Evolutionary conservation across 1,284 basidiomycete species (phyloP).

Genomic region (Coniferiporia weirii): DNA sequence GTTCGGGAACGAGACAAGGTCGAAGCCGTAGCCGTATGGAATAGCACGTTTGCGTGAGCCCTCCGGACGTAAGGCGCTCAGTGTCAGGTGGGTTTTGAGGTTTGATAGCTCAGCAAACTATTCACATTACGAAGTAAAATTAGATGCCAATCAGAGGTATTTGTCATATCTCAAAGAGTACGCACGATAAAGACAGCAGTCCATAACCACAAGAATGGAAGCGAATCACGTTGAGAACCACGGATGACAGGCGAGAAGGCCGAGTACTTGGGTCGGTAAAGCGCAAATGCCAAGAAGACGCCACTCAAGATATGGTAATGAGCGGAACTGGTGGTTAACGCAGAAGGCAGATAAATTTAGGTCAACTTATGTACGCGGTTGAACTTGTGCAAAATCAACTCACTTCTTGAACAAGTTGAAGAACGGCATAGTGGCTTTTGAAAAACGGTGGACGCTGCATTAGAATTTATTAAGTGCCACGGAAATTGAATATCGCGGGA

Average conservation of each 20-base stretch:
- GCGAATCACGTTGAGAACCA: conserved; percentile 65
- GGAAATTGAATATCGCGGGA: background rate
- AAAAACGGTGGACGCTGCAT: conserved; percentile 85
- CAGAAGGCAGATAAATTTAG: background rate
- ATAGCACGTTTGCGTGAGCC: conserved; percentile 80
- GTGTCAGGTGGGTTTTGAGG: conserved; percentile 75
- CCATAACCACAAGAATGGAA: conserved; percentile 64
- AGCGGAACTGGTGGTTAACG: conserved; percentile 51
- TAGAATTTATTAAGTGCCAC: background rate
- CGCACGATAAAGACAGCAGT: conserved; percentile 73
- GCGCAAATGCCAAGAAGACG: conserved; percentile 68
- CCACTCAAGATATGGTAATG: conserved; percentile 86
- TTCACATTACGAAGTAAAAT: background rate
- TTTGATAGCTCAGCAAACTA: conserved; percentile 90
- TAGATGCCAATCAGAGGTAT: background rate
- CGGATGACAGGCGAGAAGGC: conserved; percentile 55
- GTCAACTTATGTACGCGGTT: background rate
- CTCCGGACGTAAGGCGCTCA: conserved; percentile 78
- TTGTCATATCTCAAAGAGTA: conserved; percentile 20
- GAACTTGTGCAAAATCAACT: conserved; percentile 24
- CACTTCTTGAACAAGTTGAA: conserved; percentile 90
- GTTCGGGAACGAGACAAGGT: conserved; percentile 85
- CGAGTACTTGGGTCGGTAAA: conserved; percentile 74
- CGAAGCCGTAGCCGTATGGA: conserved; percentile 85
- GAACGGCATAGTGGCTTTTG: conserved; percentile 90